Evolutionary conservation across 1,139 yeast species (phyloP), one percentile per base, ranked within the genome.

Genomic region (Scheffersomyces cryptocercus): DNA sequence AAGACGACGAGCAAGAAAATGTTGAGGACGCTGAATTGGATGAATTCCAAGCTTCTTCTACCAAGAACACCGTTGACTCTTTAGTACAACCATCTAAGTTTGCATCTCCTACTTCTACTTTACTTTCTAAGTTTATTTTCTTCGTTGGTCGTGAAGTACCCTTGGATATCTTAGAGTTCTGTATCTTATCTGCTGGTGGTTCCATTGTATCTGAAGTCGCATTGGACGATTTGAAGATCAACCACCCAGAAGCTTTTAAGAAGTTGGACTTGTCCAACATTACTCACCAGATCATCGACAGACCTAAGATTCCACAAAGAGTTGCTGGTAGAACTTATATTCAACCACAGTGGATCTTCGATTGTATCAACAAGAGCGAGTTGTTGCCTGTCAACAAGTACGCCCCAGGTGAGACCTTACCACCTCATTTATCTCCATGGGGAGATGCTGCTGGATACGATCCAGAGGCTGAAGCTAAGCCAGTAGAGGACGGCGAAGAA

Each of bases 361-460:
- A 93, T 64, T 84, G 88, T 59, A 75, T 95, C 53, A 93, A 93
- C 71, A 85, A 86, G 68, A 80, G 82, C 41, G 76, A 79, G 50
- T 75, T 93, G 50, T 75, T 87, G 45, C 80, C 93, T 32, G 97
- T 88, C 24, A 84, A 85, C 45, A 77, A 75, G 46, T 93, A 93
- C 62, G 87, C 95, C 36, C 96, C 97, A 3, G 99, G 99, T 45
- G 98, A 93, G 68, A 74, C 90, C 8, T 77, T 95, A 50, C 98
- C 98, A 38, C 98, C 99, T 35, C 99, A 93, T 68, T 77, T 95
- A 61, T 87, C 96, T 44, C 99, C 99, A 73, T 93, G 99, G 98
- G 98, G 98, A 54, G 98, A 93, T 70, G 81, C 91, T 44, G 89
- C 87, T 56, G 87, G 85, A 42, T 93, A 93, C 67, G 82, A 91